Percentiles rank a stretch among this genome's conserved stretches.
These are phyloP conservation scores for Chaetoscypha palmicola DNA, from an alignment of 2,329 filamentous ascomycete genomes.

Conservation along the genomic window DNA sequence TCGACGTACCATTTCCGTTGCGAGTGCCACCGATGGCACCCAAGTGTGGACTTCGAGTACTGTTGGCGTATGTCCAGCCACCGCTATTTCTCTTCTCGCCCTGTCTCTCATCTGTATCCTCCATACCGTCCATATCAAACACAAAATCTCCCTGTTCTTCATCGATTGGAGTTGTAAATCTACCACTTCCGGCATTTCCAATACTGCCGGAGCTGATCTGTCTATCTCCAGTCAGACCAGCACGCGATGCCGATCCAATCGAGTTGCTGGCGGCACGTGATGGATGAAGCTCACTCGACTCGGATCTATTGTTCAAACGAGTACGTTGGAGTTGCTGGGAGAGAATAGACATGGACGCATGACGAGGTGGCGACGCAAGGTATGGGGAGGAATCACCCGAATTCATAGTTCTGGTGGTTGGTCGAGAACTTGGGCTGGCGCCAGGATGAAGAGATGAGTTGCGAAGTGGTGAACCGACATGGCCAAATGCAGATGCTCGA, in stretches of 20 bases:
- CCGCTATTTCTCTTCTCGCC: conserved; percentile 30
- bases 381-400: conserved; percentile 29
- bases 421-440: conserved; percentile 35
- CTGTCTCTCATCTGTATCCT: conserved; percentile 48
- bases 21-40: conserved; percentile 16
- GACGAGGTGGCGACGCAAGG: conserved; percentile 29
- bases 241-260: conserved; percentile 31
- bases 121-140: conserved; percentile 62
- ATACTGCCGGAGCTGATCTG: conserved; percentile 53
- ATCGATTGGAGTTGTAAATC: conserved; percentile 58
- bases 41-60: conserved; percentile 20
- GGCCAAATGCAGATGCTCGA: conserved; percentile 52
- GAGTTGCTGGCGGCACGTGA: conserved; percentile 36
- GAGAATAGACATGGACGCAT: conserved; percentile 47
- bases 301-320: conserved; percentile 37
- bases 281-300: conserved; percentile 42
- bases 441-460: conserved; percentile 55
- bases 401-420: conserved; percentile 33
- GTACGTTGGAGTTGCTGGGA: conserved; percentile 58
- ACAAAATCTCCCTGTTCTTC: conserved; percentile 59
- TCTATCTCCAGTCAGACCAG: conserved; percentile 42
- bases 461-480: conserved; percentile 58
- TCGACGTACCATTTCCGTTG: conserved; percentile 11
- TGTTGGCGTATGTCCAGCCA: conserved; percentile 25
- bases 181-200: conserved; percentile 38